These are phyloP conservation scores for Plectranthus barbatus DNA, from an alignment of 257 asterid species.

Conservation along the genomic window DNA sequence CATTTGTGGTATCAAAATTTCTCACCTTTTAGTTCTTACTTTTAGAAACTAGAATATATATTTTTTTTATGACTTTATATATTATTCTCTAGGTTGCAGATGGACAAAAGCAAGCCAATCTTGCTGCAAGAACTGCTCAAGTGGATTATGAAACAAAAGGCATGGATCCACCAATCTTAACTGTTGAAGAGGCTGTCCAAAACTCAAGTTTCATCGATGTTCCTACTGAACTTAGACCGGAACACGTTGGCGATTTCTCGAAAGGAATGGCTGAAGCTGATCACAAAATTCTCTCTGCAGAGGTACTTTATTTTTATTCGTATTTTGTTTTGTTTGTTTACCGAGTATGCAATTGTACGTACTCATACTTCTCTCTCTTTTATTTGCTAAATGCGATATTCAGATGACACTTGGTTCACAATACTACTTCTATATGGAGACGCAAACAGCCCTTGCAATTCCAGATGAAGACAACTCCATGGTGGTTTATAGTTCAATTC, in stretches of 20 bases:
- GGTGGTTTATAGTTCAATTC: constrained; percentile 9
- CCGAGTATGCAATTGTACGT: too few species aligned
- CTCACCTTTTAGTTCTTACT: neutral
- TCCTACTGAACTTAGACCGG: constrained; percentile 35
- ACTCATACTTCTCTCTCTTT: neutral
- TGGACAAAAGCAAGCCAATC: constrained; percentile 46
- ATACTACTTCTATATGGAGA: constrained; percentile 18
- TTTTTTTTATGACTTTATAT: too few species aligned
- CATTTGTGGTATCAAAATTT: constrained; percentile 6
- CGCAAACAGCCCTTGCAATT: constrained; percentile 18
- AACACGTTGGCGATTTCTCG: constrained; percentile 48
- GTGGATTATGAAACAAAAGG: constrained; percentile 44
- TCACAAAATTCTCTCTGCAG: constrained; percentile 45
- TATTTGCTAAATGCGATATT: neutral
- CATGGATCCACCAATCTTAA: constrained; percentile 56
- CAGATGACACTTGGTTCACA: constrained; percentile 19
- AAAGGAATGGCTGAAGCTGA: constrained; percentile 82
- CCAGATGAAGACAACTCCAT: constrained; percentile 19
- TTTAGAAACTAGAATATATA: too few species aligned
- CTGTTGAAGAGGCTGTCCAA: constrained; percentile 67
- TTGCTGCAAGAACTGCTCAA: constrained; percentile 48
- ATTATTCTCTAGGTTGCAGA: constrained; percentile 39
- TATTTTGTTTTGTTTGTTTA: too few species aligned
- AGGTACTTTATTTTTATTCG: constrained; percentile 34
- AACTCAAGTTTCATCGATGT: constrained; percentile 44